These are phyloP conservation scores for Trypanosoma cruzi DNA, from an alignment of 208 protist species.

Conservation along the genomic window DNA sequence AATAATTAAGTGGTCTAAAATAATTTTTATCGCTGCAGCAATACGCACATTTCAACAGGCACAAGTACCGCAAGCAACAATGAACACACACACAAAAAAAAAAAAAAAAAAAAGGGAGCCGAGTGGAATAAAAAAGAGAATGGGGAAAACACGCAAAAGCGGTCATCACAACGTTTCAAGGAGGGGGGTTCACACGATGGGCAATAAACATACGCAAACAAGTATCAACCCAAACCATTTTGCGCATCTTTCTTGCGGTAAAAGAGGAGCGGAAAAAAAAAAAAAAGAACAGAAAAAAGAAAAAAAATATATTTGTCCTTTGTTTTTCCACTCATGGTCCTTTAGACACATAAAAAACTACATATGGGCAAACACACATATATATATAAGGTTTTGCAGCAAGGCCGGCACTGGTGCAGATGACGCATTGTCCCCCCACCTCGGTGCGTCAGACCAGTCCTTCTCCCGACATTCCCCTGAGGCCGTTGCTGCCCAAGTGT, in stretches of 20 bases:
- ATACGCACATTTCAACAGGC: not conserved
- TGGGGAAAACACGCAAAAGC: constrained; percentile 4
- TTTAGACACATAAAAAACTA: not conserved
- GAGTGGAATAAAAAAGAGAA: constrained; percentile 6
- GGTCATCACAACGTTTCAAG: not conserved
- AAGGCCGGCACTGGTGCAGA: not conserved
- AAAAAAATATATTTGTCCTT: not conserved
- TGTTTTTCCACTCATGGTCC: not conserved
- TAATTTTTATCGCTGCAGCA: not conserved
- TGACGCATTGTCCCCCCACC: not conserved
- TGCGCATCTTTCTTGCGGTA: not conserved
- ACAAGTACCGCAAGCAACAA: constrained; percentile 1
- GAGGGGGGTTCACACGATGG: not conserved
- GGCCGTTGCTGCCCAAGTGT: not conserved
- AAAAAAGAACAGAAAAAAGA: not conserved
- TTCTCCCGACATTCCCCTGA: not conserved
- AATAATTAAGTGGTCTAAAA: not conserved
- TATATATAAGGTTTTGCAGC: not conserved
- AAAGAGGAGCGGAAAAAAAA: not conserved
- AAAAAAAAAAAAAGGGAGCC: not conserved
- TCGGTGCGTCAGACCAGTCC: not conserved
- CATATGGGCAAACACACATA: not conserved
- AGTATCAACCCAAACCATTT: not conserved
- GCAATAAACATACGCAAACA: not conserved
- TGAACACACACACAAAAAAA: not conserved